phyloP scores from a whole-genome alignment of 805 yeast genomes.

The Starmerella stigmatis region DNA sequence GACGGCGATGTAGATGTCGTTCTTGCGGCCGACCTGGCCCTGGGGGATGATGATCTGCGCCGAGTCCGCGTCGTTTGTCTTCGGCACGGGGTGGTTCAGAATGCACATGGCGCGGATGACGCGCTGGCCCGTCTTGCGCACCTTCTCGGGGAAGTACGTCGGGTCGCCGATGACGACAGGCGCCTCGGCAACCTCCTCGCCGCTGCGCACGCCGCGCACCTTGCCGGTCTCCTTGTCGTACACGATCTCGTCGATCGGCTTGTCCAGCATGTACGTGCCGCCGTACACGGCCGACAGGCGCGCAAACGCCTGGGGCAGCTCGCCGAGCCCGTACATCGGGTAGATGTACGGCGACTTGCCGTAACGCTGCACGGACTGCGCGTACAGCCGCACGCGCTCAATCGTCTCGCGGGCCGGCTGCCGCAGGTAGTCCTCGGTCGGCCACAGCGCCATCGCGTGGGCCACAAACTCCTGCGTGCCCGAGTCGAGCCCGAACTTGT shows the following conservation, averaged over 20 bases:
- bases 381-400: constrained; percentile 74
- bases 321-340: constrained; percentile 94
- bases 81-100: constrained; percentile 78
- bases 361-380: constrained; percentile 83
- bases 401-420: constrained; percentile 88
- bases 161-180: constrained; percentile 96
- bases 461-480: constrained; percentile 96
- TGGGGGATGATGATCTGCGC: constrained; percentile 93
- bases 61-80: constrained; percentile 73
- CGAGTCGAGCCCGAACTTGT: constrained; percentile 77
- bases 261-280: constrained; percentile 96
- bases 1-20: constrained; percentile 89
- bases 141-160: constrained; percentile 85
- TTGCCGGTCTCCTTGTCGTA: constrained; percentile 55
- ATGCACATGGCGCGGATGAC: constrained; percentile 83
- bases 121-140: constrained; percentile 56
- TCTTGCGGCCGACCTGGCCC: constrained; percentile 82
- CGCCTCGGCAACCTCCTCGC: constrained; percentile 84
- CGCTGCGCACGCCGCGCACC: constrained; percentile 78
- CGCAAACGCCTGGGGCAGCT: constrained; percentile 98
- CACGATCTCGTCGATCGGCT: constrained; percentile 82
- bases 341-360: constrained; percentile 95
- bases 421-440: constrained; percentile 77
- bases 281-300: constrained; percentile 94
- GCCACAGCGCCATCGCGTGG: constrained; percentile 96